Evolutionary conservation across 1,139 yeast genomes (phyloP).

Genomic region (Magnusiomyces tetraspermus): DNA sequence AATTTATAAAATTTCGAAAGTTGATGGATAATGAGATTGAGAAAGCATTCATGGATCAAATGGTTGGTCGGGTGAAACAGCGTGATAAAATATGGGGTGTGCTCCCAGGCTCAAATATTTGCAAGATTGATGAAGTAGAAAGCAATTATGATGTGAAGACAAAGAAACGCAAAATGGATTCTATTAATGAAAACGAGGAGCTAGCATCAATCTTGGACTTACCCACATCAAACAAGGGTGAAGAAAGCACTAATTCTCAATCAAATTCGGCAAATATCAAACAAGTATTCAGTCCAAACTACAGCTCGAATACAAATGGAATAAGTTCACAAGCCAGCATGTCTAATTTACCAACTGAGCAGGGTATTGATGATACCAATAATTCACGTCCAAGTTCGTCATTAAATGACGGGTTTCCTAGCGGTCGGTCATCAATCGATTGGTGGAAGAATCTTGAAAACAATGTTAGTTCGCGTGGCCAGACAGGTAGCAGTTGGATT

Average conservation of each 20-base stretch:
- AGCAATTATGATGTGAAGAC: background rate
- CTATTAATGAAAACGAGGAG: background rate
- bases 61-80: background rate
- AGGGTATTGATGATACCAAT: background rate
- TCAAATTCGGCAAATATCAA: too few species aligned
- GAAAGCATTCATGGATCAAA: background rate
- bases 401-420: background rate
- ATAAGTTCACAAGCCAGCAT: too few species aligned
- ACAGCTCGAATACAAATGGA: too few species aligned
- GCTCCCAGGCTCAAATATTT: background rate
- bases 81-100: background rate
- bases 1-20: background rate
- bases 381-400: background rate
- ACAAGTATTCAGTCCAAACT: too few species aligned
- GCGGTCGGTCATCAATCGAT: background rate
- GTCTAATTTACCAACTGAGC: background rate
- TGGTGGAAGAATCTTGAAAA: constrained; percentile 5
- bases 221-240: background rate
- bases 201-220: background rate
- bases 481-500: background rate
- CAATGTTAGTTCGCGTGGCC: background rate
- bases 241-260: too few species aligned
- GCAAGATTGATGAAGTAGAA: background rate
- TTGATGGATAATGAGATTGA: background rate
- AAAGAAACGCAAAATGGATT: background rate